Base-by-base conservation (phyloP, 2,329 filamentous ascomycete species). In the Penicillium carneum region DNA sequence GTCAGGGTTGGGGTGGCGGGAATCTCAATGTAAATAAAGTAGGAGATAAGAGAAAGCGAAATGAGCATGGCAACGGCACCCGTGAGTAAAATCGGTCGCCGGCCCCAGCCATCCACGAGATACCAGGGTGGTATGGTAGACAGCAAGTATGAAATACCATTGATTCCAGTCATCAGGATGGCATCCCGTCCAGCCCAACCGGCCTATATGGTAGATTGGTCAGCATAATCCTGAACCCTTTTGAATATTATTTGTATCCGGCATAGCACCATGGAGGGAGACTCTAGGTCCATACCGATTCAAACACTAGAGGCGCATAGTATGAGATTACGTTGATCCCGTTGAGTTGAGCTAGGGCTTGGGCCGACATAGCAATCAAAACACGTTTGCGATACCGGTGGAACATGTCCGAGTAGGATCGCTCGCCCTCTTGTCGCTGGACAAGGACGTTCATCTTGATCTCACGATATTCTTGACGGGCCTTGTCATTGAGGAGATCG, bases 291-390 rank as follows among this genome's bases (percentile, higher is more conserved):
- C 20, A 29, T 57, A 57, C 54, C 62, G 93, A 93, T 79, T 97
- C 93, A 72, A 99, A 98, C 16, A 98, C 94, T 58, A 96, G 88
- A 0, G 95, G 95, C 0, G 95, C 95, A 75, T 99, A 99, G 83
- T 98, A 99, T 1, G 94, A 98, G 66, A 99, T 99, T 75, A 99
- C 95, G 79, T 99, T 99, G 82, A 99, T 99, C 67, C 95, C 95
- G 81, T 98, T 98, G 56, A 99, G 87, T 79, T 99, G 95, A 31
- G 95, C 95, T 67, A 99, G 87, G 6, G 89, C 93, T 79, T 98
- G 95, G 4, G 95, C 95, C 36, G 94, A 98, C 95, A 98, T 98
- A 79, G 95, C 95, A 76, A 98, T 98, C 74, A 98, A 92, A 67
- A 98, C 94, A 55, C 95, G 92, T 72, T 90, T 95, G 74, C 85